phyloP scores from a whole-genome alignment of 179 eudicot genomes.

The Actinidia polygama region DNA sequence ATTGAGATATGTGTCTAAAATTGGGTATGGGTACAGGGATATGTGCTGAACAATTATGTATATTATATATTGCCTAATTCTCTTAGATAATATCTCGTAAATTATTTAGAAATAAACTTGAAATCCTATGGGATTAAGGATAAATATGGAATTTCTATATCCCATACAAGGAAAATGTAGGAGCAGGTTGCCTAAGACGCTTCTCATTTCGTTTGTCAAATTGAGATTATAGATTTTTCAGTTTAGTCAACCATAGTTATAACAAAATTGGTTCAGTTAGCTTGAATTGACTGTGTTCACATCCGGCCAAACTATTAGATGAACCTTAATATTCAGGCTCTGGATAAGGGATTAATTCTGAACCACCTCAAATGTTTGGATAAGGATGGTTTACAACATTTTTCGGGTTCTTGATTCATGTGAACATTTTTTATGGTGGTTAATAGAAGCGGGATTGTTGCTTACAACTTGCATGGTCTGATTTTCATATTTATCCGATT shows the following conservation, averaged over 20 bases:
- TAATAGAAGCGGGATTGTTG: conserved; percentile 1
- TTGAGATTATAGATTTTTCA: no score
- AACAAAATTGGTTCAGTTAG: neutral
- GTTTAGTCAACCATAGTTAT: neutral
- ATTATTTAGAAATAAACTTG: no score
- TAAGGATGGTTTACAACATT: neutral
- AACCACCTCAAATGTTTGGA: neutral
- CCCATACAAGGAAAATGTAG: no score
- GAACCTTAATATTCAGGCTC: neutral
- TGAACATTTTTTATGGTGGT: neutral
- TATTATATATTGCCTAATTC: no score
- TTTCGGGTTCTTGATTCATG: neutral
- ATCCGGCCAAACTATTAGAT: neutral
- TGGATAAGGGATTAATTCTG: neutral
- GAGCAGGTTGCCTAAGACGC: no score
- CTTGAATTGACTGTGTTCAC: neutral
- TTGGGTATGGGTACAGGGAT: no score
- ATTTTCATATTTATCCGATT: neutral
- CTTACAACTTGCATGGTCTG: neutral
- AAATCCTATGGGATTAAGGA: no score
- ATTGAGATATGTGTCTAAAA: no score
- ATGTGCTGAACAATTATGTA: no score
- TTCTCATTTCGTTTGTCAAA: no score
- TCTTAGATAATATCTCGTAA: no score
- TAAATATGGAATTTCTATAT: no score